Base-by-base conservation (phyloP, 2,329 filamentous ascomycete species). In the Sodiomyces alkalinus region DNA sequence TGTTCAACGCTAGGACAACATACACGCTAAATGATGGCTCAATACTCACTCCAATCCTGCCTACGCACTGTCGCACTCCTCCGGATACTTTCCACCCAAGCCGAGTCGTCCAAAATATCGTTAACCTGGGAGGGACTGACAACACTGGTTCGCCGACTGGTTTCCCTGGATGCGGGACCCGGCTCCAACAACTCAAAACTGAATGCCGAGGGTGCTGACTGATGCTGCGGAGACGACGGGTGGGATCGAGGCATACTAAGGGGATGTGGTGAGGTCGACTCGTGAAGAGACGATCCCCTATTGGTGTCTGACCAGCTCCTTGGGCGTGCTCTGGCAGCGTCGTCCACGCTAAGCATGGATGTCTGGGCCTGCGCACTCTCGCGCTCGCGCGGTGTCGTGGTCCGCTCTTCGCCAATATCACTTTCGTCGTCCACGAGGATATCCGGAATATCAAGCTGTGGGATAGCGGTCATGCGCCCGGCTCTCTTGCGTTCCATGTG, bases 11-110 rank as follows among this genome's bases (percentile, higher is more conserved):
- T n/a, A n/a, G n/a, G n/a, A n/a, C n/a, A n/a, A n/a, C n/a, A n/a
- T n/a, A n/a, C n/a, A n/a, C n/a, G n/a, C n/a, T n/a, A n/a, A n/a
- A n/a, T n/a, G n/a, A n/a, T n/a, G n/a, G n/a, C 18, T 27, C 17
- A 27, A 14, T 27, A 27, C 11, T 20, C 15, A 13, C 27, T 23
- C 20, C 16, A 23, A 15, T 56, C 49, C 10, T 58, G 56, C 39
- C 54, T 58, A 28, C 58, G 56, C 29, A 66, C 67, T 29, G 85
- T 93, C 41, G 90, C 83, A 55, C 83, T 92, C 36, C 83, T 68
- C 38, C 85, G 67, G 39, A 94, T 85, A 59, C 81, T 92, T 55
- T 92, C 82, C 28, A 87, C 81, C 87, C 87, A 96, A 11, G 80
- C 77, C 12, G 82, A 90, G 44, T 87, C 80, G 44, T 90, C 82